phyloP scores from a whole-genome alignment of 306 rosid species.

The Pachyrhizus erosus region DNA sequence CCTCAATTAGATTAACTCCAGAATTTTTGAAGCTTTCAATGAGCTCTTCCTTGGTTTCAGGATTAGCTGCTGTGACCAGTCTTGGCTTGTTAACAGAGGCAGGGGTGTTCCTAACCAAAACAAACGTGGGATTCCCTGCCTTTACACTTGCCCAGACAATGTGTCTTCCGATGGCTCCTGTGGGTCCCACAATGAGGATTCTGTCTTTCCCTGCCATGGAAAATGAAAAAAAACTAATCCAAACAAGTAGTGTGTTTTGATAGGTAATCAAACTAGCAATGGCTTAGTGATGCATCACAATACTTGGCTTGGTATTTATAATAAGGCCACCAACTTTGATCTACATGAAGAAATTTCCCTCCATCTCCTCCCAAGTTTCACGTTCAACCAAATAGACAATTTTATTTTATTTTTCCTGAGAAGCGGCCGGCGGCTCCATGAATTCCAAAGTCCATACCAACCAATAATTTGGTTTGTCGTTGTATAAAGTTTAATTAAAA shows the following conservation, averaged over 20 bases:
- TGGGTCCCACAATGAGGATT: conserved; percentile 50
- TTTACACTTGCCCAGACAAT: conserved; percentile 49
- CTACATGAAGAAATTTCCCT: not conserved
- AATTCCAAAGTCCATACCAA: not conserved
- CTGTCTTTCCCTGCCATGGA: conserved; percentile 47
- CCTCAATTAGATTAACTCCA: conserved; percentile 44
- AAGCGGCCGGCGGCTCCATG: not conserved
- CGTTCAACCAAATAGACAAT: not conserved
- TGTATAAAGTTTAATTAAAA: too few relatives aligned
- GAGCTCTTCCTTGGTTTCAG: conserved; percentile 46
- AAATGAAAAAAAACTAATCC: not conserved
- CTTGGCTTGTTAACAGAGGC: not conserved
- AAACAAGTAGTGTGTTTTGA: not conserved
- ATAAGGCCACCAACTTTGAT: not conserved
- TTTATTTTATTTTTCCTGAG: not conserved
- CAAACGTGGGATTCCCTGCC: conserved; percentile 54
- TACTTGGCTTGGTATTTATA: conserved; percentile 16
- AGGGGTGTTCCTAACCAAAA: conserved; percentile 44
- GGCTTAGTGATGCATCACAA: not conserved
- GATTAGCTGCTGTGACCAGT: conserved; percentile 43
- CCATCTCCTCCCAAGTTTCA: not conserved
- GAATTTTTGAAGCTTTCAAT: conserved; percentile 39
- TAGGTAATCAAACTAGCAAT: not conserved
- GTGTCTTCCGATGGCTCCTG: conserved; percentile 50
- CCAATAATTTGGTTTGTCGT: not conserved